Evolutionary conservation across 768 basidiomycete species (phyloP).

Genomic region (Mycena olivaceomarginata): DNA sequence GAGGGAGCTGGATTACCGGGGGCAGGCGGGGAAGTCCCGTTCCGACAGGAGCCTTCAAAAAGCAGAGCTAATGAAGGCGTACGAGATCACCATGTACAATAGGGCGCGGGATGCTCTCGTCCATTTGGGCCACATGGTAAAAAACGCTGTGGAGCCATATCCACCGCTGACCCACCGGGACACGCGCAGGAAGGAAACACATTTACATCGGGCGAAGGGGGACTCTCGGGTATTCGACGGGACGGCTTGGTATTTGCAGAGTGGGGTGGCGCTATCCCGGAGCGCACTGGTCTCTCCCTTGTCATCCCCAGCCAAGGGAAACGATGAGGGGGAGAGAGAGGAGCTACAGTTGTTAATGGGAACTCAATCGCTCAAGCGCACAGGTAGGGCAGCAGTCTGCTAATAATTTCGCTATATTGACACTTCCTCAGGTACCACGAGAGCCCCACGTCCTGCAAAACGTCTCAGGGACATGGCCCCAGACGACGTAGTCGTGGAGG

Average conservation of each 20-base stretch:
- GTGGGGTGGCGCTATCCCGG: not conserved
- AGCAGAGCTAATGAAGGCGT: conserved; percentile 20
- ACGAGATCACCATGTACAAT: conserved; percentile 37
- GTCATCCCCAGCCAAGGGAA: not conserved
- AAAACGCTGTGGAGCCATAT: conserved; percentile 20
- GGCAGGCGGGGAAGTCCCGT: too few relatives aligned
- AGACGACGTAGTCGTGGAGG: conserved; percentile 4
- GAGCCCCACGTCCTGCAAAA: conserved; percentile 1
- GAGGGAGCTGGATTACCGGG: too few relatives aligned
- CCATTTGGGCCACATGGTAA: conserved; percentile 24
- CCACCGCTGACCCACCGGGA: conserved; percentile 23
- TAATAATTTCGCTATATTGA: not conserved
- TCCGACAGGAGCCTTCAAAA: too few relatives aligned
- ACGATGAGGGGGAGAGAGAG: not conserved
- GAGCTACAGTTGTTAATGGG: conserved; percentile 23
- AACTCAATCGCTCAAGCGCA: conserved; percentile 26
- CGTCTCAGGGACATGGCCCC: conserved; percentile 26
- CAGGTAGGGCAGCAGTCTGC: conserved; percentile 1
- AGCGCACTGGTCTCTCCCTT: not conserved
- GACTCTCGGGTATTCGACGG: conserved; percentile 36
- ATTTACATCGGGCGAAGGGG: conserved; percentile 30
- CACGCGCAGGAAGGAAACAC: too few relatives aligned
- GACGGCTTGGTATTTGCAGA: conserved; percentile 36
- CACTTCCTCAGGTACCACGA: not conserved
- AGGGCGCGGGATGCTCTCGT: conserved; percentile 15